Percentiles rank a stretch among this genome's conserved stretches.
Conservation (phyloP, 1,139 yeast species). For the Debaryomyces udenii region DNA sequence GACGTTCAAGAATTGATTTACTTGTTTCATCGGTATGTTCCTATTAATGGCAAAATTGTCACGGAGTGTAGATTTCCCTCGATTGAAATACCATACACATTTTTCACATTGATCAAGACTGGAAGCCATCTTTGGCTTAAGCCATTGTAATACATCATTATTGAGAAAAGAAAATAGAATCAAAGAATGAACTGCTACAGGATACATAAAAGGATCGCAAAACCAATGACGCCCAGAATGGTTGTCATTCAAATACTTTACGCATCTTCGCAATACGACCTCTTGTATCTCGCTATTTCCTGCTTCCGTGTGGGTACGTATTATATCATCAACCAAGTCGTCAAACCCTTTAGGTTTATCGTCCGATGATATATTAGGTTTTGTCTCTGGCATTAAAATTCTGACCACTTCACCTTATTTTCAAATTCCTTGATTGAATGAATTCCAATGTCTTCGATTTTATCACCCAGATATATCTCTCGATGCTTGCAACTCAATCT, state of each 20-base stretch:
- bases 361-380: slow-evolving; percentile 3
- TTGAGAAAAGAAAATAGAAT: slow-evolving; percentile 63
- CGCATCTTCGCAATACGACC: slow-evolving; percentile 28
- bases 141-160: slow-evolving; percentile 44
- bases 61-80: slow-evolving; percentile 54
- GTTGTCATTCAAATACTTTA: slow-evolving; percentile 27
- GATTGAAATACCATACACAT: slow-evolving; percentile 56
- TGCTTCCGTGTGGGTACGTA: slow-evolving; percentile 26
- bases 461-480: no score
- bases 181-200: slow-evolving; percentile 54
- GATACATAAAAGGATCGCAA: slow-evolving; percentile 53
- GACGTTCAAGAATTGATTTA: slow-evolving; percentile 51
- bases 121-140: slow-evolving; percentile 41
- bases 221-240: slow-evolving; percentile 48
- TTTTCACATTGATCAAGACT: slow-evolving; percentile 50
- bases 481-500: no score
- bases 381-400: slow-evolving; percentile 5
- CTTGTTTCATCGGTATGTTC: slow-evolving; percentile 50
- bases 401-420: neutral
- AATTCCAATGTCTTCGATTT: no score
- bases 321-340: slow-evolving; percentile 25
- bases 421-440: no score
- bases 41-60: slow-evolving; percentile 54
- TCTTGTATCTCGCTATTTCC: slow-evolving; percentile 32
- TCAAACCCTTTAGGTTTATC: slow-evolving; percentile 31